Base-by-base conservation (phyloP, 2,329 filamentous ascomycete genomes). In the Fusarium subglutinans region DNA sequence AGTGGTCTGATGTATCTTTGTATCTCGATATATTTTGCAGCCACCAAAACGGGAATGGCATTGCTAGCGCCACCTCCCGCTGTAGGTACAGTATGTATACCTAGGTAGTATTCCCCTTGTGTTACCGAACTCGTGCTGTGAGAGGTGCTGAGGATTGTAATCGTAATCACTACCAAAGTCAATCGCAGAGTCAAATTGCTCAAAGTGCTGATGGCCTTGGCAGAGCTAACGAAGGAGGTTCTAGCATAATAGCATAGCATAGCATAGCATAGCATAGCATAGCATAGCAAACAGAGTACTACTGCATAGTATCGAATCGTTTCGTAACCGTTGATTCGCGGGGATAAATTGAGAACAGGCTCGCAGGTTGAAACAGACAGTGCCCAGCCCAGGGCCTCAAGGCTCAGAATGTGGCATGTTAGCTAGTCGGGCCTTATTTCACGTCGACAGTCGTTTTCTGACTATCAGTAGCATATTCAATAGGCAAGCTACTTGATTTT, bases 351-450 rank as follows among this genome's bases (percentile, higher is more conserved):
- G 43, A 55, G 24, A 55, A 26, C 35, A 28, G 35, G 18, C 24
- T 28, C 56, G 26, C 8, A 43, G 30, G 26, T 58, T 70, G 51
- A 54, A 70, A 54, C 59, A 70, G 43, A n/a, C 24, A 55, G 51
- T 13, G 24, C 35, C 51, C 35, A 55, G 24, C 35, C 51, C 35
- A 55, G 24, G n/a, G n/a, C 41, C n/a, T 24, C 4, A 55, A 41
- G n/a, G 44, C 20, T 53, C 51, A 56, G 30, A 30, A 30, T 61
- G 62, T 75, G 73, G 69, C 66, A 70, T 75, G 73, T 73, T 73
- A 62, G 51, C 65, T 48, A 75, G 73, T 76, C 73, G 73, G 73
- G 73, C 73, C 73, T 75, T 76, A 76, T 75, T 71, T 76, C 64
- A 70, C 35, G 43, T 61, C 35, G 41, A 65, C 35, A 26, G 67